A percentile compares a stretch with the other conserved stretches of the same genome.
phyloP scores from a whole-genome alignment of 495 filamentous ascomycete genomes.

The Daldinia caldariorum region DNA sequence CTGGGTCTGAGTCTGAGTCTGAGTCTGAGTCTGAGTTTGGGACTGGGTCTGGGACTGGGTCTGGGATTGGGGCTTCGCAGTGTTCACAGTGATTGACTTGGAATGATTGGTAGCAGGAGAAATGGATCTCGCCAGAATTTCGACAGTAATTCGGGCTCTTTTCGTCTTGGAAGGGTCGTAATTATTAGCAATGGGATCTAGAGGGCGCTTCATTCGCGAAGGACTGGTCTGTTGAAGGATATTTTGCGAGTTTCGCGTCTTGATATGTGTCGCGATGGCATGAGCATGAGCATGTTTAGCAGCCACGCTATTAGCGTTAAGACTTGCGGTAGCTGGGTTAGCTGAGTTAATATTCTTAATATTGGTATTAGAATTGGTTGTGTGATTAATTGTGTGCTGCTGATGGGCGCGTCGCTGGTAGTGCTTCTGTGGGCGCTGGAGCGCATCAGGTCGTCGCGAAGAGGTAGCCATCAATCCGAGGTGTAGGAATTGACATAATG shows the following conservation, averaged over 20 bases:
- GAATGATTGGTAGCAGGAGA: conserved; percentile 37
- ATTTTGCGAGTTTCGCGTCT: conserved; percentile 43
- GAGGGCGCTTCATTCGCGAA: conserved; percentile 48
- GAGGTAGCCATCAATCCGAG: conserved; percentile 49
- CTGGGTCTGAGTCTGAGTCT: neutral
- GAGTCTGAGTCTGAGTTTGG: conserved; percentile 16
- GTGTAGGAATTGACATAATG: conserved; percentile 35
- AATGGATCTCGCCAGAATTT: conserved; percentile 49
- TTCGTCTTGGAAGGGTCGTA: conserved; percentile 50
- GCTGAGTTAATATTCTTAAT: conserved; percentile 7
- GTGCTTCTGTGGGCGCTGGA: conserved; percentile 41
- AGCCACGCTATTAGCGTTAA: conserved; percentile 30
- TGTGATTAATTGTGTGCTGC: conserved; percentile 25
- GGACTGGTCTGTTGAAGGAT: conserved; percentile 37
- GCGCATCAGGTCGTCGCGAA: conserved; percentile 52
- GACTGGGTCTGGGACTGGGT: neutral
- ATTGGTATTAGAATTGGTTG: conserved; percentile 4
- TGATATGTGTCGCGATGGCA: conserved; percentile 38
- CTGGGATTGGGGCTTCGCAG: neutral
- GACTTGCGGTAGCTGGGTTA: conserved; percentile 9
- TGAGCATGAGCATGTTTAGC: conserved; percentile 37
- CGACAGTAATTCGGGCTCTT: conserved; percentile 53
- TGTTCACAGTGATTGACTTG: conserved; percentile 45
- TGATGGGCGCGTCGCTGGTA: conserved; percentile 43
- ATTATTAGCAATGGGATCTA: conserved; percentile 47